A percentile compares a stretch with the other conserved stretches of the same genome.
These are phyloP conservation scores for Phytophthora litchii DNA, from an alignment of 352 stramenopile genomes.

Conservation along the genomic window DNA sequence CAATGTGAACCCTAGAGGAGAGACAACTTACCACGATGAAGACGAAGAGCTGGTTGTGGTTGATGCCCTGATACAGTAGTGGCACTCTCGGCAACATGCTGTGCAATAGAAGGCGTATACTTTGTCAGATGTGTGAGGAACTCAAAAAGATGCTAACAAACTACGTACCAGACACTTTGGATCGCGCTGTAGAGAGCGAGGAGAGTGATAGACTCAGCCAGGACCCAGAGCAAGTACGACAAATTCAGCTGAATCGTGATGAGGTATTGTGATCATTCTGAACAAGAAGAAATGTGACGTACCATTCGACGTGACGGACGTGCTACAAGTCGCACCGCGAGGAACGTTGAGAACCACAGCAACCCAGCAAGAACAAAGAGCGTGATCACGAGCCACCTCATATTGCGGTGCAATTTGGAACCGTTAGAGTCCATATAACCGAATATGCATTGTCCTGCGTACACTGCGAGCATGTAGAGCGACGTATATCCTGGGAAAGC, in stretches of 20 bases:
- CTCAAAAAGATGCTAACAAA: no score
- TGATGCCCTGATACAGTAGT: slow-evolving; percentile 73
- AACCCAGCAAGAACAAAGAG: slow-evolving; percentile 48
- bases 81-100: slow-evolving; percentile 73
- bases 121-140: no score
- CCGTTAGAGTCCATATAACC: slow-evolving; percentile 65
- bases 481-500: slow-evolving; percentile 86
- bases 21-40: slow-evolving; percentile 66
- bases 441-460: slow-evolving; percentile 67
- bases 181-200: slow-evolving; percentile 61
- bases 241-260: slow-evolving; percentile 64
- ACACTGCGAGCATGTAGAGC: slow-evolving; percentile 87
- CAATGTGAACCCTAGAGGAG: background rate
- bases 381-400: slow-evolving; percentile 60
- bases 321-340: slow-evolving; percentile 60
- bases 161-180: slow-evolving; percentile 66
- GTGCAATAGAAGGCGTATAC: background rate
- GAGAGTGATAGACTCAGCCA: slow-evolving; percentile 67
- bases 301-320: slow-evolving; percentile 79
- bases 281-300: slow-evolving; percentile 3
- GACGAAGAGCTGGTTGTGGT: slow-evolving; percentile 85
- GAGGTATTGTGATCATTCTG: background rate
- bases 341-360: slow-evolving; percentile 59
- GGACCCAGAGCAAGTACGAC: slow-evolving; percentile 79
- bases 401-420: slow-evolving; percentile 63